phyloP scores from a whole-genome alignment of 306 rosid genomes.

The Casuarina cunninghamiana region DNA sequence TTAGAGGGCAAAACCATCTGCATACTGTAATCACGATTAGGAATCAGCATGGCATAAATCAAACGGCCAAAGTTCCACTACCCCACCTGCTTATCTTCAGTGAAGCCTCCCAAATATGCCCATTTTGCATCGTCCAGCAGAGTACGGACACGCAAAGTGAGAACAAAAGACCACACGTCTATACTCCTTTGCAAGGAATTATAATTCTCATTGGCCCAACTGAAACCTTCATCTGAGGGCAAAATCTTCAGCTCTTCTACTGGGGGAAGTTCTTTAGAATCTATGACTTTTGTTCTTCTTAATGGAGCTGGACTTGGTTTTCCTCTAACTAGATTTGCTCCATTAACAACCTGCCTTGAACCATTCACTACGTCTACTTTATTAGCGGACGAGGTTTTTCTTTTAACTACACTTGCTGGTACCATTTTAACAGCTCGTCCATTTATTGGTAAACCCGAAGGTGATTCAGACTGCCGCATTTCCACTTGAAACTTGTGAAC shows the following conservation, averaged over 20 bases:
- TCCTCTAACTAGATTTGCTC: slow-evolving; percentile 55
- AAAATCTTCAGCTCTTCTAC: slow-evolving; percentile 74
- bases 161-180: slow-evolving; percentile 90
- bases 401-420: slow-evolving; percentile 64
- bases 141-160: slow-evolving; percentile 78
- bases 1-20: slow-evolving; percentile 4
- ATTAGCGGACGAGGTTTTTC: slow-evolving; percentile 39
- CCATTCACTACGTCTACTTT: slow-evolving; percentile 53
- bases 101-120: slow-evolving; percentile 85
- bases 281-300: slow-evolving; percentile 35
- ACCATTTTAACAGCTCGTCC: slow-evolving; percentile 86
- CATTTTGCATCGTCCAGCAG: slow-evolving; percentile 80
- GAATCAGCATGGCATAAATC: background rate
- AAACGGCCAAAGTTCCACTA: slow-evolving; percentile 11
- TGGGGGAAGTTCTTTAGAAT: slow-evolving; percentile 59
- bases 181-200: slow-evolving; percentile 77
- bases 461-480: slow-evolving; percentile 56
- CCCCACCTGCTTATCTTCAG: slow-evolving; percentile 81
- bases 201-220: slow-evolving; percentile 95
- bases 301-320: slow-evolving; percentile 36
- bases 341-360: slow-evolving; percentile 52
- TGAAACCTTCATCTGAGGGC: slow-evolving; percentile 88
- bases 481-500: slow-evolving; percentile 41
- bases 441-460: slow-evolving; percentile 52
- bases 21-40: background rate